Base-by-base conservation (phyloP, 345 rosid species). In the Raphanus sativus region DNA sequence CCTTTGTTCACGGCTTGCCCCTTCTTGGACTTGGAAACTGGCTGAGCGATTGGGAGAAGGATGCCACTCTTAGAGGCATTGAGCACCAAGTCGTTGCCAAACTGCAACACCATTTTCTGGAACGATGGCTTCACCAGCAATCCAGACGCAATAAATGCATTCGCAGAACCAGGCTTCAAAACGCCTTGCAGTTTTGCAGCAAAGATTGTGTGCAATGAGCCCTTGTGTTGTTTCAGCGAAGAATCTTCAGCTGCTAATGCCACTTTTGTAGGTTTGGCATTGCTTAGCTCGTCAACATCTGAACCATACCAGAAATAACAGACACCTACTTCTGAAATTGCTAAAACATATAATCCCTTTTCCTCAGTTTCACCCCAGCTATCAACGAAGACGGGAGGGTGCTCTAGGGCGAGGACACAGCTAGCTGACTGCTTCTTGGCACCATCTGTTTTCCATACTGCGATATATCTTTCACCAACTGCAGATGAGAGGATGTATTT, bases 351-450 rank as follows among this genome's bases (percentile, higher is more conserved):
- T 6, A 91, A 76, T 28, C 89, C 89, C 12, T 79, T 48, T 65
- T 80, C 86, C 69, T 83, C 85, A 60, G 72, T 84, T 77, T 84
- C 79, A 79, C 86, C 76, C 87, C 71, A 82, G 80, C 94, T 65
- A 79, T 95, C 98, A 67, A 95, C 75, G 11, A 83, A 90, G 58
- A 93, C 89, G 32, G 97, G 93, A 77, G 99, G 98, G 82, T 95
- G 93, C 81, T 93, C 99, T 88, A 95, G 81, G 45, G 99, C 89
- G 81, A 95, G 96, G 70, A 89, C 89, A 85, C 97, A 95, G 82
- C 89, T 88, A 73, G 94, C 96, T 21, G 98, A 91, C 81, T 88
- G 89, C 74, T 81, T 91, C 83, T 90, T 89, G 29, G 83, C 83
- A 71, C 94, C 89, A 78, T 81, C 92, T 36, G 86, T 81, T 81